Evolutionary conservation across 768 basidiomycete genomes (phyloP).

Genomic region (Botryobasidium botryosum): DNA sequence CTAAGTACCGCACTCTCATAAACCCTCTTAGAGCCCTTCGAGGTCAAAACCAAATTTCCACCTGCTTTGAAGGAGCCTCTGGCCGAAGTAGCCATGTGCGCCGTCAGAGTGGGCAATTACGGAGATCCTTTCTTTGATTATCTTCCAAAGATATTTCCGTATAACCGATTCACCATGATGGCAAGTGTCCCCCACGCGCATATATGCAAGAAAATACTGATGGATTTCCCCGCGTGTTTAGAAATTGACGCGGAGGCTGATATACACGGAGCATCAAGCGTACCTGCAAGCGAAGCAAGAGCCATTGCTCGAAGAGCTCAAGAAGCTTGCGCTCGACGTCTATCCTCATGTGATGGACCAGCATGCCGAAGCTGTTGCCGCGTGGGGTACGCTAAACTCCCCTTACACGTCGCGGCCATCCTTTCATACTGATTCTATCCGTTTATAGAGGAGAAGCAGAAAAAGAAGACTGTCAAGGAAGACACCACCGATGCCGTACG

Average conservation of each 20-base stretch:
- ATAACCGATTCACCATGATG: slow-evolving; percentile 90
- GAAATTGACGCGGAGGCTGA: slow-evolving; percentile 89
- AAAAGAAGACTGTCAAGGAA: slow-evolving; percentile 21
- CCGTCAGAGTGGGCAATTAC: slow-evolving; percentile 73
- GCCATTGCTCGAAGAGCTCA: slow-evolving; percentile 45
- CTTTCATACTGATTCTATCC: neutral
- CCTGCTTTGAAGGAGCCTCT: slow-evolving; percentile 57
- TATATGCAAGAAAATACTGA: neutral
- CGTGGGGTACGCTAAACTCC: slow-evolving; percentile 39
- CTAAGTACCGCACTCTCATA: too few species aligned
- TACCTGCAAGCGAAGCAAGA: slow-evolving; percentile 54
- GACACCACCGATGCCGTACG: slow-evolving; percentile 17
- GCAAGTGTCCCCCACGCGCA: slow-evolving; percentile 25
- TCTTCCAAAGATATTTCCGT: slow-evolving; percentile 78
- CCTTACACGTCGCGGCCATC: neutral
- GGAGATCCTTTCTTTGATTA: slow-evolving; percentile 82
- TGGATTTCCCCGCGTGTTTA: slow-evolving; percentile 18
- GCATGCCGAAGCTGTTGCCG: slow-evolving; percentile 46
- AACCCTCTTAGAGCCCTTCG: neutral
- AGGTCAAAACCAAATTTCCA: slow-evolving; percentile 73
- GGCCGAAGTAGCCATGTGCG: slow-evolving; percentile 51
- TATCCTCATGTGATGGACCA: slow-evolving; percentile 58
- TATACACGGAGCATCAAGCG: slow-evolving; percentile 54
- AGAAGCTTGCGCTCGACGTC: slow-evolving; percentile 40
- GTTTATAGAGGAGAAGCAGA: slow-evolving; percentile 30